Evolutionary conservation across 163 green algal species (phyloP).

Genomic region (Botryococcus braunii): DNA sequence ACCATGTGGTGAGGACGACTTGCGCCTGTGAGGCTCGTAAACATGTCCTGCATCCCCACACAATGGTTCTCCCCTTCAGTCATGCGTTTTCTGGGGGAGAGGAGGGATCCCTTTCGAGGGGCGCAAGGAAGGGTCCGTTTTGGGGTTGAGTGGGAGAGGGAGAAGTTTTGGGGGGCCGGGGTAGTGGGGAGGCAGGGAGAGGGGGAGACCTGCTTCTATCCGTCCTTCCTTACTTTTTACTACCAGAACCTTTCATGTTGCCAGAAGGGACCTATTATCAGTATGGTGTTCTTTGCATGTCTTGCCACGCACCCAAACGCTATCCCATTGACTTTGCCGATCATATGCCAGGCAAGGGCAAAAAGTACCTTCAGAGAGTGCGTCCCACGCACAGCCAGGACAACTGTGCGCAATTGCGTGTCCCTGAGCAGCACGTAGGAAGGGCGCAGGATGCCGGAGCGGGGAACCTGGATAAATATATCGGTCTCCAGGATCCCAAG

Average conservation of each 20-base stretch:
- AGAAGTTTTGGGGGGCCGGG: neutral
- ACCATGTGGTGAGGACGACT: slow-evolving; percentile 77
- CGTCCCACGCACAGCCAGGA: slow-evolving; percentile 73
- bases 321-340: no score
- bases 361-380: slow-evolving; percentile 59
- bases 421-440: slow-evolving; percentile 67
- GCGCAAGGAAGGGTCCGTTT: no score
- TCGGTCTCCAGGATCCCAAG: slow-evolving; percentile 30
- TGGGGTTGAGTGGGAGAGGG: no score
- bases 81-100: no score
- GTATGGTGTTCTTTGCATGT: no score
- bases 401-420: slow-evolving; percentile 32
- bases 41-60: slow-evolving; percentile 56
- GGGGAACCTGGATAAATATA: slow-evolving; percentile 46
- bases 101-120: no score
- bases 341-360: no score
- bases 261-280: no score
- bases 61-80: no score
- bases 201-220: neutral
- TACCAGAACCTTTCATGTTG: no score
- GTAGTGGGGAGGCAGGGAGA: neutral
- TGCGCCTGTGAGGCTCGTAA: slow-evolving; percentile 72
- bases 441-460: slow-evolving; percentile 67
- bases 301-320: no score
- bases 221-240: no score